Conservation (phyloP, 176 grass and related monocot genomes). For the Phoenix roebelenii region DNA sequence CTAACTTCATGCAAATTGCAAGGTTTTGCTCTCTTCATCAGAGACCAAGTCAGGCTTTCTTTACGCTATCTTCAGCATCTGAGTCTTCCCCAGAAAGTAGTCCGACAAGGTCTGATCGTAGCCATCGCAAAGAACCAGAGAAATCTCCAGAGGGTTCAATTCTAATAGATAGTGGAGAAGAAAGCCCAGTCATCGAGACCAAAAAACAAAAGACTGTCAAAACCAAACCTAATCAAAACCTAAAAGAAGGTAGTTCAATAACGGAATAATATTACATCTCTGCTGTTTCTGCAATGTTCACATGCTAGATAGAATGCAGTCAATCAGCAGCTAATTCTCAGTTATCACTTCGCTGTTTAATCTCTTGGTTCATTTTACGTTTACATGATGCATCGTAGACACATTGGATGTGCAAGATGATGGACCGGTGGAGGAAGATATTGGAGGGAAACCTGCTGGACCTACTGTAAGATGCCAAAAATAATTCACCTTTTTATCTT, state of each 20-base stretch:
- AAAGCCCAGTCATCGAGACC: conserved; percentile 13
- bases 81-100: conserved; percentile 47
- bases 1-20: too few relatives aligned
- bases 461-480: conserved; percentile 25
- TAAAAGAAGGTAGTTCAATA: conserved; percentile 33
- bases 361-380: conserved; percentile 6
- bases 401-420: conserved; percentile 33
- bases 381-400: conserved; percentile 21
- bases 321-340: neutral
- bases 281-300: neutral
- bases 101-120: conserved; percentile 25
- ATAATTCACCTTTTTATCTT: neutral
- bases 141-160: conserved; percentile 13
- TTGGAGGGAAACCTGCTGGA: conserved; percentile 24
- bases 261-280: neutral
- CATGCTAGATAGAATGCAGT: too few relatives aligned
- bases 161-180: conserved; percentile 32
- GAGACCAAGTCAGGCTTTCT: conserved; percentile 32
- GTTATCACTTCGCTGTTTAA: neutral
- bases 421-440: conserved; percentile 23
- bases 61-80: conserved; percentile 63
- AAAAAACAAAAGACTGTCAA: conserved; percentile 19
- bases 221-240: conserved; percentile 14
- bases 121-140: conserved; percentile 13
- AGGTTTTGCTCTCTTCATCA: conserved; percentile 15